Conservation (phyloP, 2,329 filamentous ascomycete species). For the Mycosphaerella arachidis region DNA sequence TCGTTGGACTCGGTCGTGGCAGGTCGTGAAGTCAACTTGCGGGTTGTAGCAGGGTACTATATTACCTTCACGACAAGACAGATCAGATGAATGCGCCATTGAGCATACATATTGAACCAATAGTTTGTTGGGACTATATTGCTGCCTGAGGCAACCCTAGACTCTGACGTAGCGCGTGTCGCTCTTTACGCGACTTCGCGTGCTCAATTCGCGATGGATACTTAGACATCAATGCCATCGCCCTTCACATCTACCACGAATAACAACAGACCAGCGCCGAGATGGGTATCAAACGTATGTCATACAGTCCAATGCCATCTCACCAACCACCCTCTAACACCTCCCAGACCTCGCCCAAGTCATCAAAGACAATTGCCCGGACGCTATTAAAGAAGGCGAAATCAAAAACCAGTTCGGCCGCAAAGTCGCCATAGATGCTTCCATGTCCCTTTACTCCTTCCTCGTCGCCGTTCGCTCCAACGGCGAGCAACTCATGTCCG, state of each 20-base stretch:
- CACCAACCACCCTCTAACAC: conserved; percentile 3
- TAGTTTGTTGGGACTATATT: background rate
- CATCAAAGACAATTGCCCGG: conserved; percentile 68
- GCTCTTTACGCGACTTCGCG: conserved; percentile 3
- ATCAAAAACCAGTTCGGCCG: conserved; percentile 99
- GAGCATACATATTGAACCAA: no score
- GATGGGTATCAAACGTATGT: conserved; percentile 37
- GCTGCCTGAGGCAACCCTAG: background rate
- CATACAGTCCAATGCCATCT: background rate
- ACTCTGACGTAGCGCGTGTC: background rate
- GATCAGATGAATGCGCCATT: no score
- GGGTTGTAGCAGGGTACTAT: no score
- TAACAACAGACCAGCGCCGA: conserved; percentile 11
- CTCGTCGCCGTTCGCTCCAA: conserved; percentile 95
- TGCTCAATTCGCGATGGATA: background rate
- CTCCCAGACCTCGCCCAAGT: conserved; percentile 42
- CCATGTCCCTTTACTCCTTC: conserved; percentile 99
- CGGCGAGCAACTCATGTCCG: conserved; percentile 92
- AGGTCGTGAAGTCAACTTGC: no score
- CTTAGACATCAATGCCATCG: background rate
- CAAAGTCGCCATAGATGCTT: conserved; percentile 64
- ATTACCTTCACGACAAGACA: no score
- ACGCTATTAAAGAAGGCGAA: conserved; percentile 90
- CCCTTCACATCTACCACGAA: background rate
- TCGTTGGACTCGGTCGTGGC: no score